Base-by-base conservation (phyloP, 495 filamentous ascomycete genomes). In the Penicillium canescens region DNA sequence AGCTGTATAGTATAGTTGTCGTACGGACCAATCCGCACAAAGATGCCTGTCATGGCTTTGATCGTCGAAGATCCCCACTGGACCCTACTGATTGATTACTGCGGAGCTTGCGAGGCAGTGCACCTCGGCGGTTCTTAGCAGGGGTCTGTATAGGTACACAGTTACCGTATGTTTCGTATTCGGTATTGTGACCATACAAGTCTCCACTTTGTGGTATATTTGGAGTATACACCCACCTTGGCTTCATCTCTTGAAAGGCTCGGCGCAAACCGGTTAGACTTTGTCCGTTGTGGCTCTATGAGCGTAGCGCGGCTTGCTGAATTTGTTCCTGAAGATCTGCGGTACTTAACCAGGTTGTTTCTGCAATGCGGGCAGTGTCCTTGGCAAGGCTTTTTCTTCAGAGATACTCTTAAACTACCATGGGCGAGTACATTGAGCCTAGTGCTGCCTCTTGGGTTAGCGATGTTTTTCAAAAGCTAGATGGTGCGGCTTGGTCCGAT, bases 401-500 rank as follows among this genome's bases (percentile, higher is more conserved):
- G 40, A 12, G 21, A 3, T 12, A 24, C 20, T 24, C 7, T 41
- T 39, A 20, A 24, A 4, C 12, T 1, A 23, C 36, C 3, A 46
- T 46, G 44, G 44, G 44, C 13, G 44, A 46, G 35, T 46, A 36
- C 44, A 24, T 24, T 3, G 44, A 46, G 31, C 44, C 44, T 14
- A 36, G 31, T 18, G 16, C 44, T 6, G 13, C 44, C 11, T 11
- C 33, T 36, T 46, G 18, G 44, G 44, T 10, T 6, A n/a, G 10
- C 16, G 33, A 35, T n/a, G 31, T 23, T 6, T 21, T 7, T 10
- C 11, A 0, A 2, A 36, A 46, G 16, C 44, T 16, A 36, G 7
- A 31, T 9, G 18, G 37, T 36, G 18, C 0, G 12, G 26, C 2
- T 6, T 46, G 44, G 44, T 36, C 18, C 14, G 18, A 46, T 3